These are phyloP conservation scores for Claviceps maximensis DNA, from an alignment of 2,329 filamentous ascomycete genomes.

Conservation along the genomic window DNA sequence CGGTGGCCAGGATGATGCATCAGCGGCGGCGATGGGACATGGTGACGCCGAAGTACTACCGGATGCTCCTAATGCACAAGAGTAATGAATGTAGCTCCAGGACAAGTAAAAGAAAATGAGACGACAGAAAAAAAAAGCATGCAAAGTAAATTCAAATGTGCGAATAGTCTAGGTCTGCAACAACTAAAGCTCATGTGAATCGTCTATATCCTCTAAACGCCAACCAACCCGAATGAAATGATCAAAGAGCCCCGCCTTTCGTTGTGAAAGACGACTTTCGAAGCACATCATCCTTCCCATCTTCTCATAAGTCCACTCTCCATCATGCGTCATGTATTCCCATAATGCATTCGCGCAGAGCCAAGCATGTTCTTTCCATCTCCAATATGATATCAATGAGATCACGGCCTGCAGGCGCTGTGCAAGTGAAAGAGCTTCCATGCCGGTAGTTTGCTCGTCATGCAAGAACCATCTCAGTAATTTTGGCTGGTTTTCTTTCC, in stretches of 20 bases:
- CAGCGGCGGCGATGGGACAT: not conserved
- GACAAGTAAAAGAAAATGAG: not conserved
- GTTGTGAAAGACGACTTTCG: constrained; percentile 5
- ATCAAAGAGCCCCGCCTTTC: constrained; percentile 11
- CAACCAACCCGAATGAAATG: constrained; percentile 22
- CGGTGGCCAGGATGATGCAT: constrained; percentile 5
- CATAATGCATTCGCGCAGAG: constrained; percentile 1
- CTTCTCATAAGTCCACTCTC: constrained; percentile 2
- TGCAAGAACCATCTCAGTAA: constrained; percentile 7
- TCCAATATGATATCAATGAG: constrained; percentile 10
- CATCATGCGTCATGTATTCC: constrained; percentile 6
- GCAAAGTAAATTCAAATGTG: constrained; percentile 7
- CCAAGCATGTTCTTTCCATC: not conserved
- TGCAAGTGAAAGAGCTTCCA: constrained; percentile 5
- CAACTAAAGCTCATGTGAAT: constrained; percentile 22
- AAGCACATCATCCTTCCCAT: constrained; percentile 4
- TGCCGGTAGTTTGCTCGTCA: constrained; percentile 4
- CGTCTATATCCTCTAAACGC: constrained; percentile 27
- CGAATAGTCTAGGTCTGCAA: constrained; percentile 12
- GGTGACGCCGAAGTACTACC: not conserved
- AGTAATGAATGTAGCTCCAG: not conserved
- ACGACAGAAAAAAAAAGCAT: not conserved
- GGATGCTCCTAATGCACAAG: not conserved
- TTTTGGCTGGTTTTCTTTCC: no score
- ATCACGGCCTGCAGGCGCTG: constrained; percentile 6